A percentile compares a stretch with the other conserved stretches of the same genome.
phyloP scores from a whole-genome alignment of 331 rosid species.

The Arachis monticola region DNA sequence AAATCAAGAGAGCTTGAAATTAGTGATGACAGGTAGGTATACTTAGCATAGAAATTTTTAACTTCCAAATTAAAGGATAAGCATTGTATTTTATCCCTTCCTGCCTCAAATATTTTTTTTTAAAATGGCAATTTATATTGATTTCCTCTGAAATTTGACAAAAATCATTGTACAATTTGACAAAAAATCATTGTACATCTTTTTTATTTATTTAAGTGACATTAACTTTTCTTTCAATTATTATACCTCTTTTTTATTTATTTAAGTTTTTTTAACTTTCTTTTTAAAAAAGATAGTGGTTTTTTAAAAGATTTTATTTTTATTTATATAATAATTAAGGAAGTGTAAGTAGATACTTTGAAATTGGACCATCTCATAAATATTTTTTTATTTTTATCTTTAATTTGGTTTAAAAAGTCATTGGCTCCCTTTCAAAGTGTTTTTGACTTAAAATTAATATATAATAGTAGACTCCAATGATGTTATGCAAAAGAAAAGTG shows the following conservation, averaged over 20 bases:
- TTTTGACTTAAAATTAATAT: conserved; percentile 25
- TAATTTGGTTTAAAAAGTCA: conserved; percentile 32
- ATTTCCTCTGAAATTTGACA: too few species aligned
- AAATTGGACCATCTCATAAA: conserved; percentile 19
- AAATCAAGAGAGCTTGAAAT: too few species aligned
- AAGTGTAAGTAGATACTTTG: conserved; percentile 1
- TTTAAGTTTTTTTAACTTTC: too few species aligned
- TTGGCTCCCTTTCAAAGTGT: conserved; percentile 1
- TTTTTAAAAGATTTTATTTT: not conserved
- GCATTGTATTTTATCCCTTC: not conserved
- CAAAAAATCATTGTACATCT: not conserved
- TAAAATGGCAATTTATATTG: too few species aligned
- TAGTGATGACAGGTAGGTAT: too few species aligned
- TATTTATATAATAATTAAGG: not conserved
- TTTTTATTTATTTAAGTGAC: not conserved
- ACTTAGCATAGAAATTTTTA: not conserved
- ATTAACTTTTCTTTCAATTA: too few species aligned
- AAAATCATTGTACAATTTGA: not conserved
- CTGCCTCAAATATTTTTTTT: not conserved
- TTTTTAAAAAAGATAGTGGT: too few species aligned
- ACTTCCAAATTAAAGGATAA: not conserved
- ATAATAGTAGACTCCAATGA: conserved; percentile 32
- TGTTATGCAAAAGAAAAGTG: conserved; percentile 32
- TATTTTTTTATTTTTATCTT: conserved; percentile 26
- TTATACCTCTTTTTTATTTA: not conserved